A percentile compares a stretch with the other conserved stretches of the same genome.
phyloP scores from a whole-genome alignment of 1,284 basidiomycete species.

The Wolfiporia cocos region DNA sequence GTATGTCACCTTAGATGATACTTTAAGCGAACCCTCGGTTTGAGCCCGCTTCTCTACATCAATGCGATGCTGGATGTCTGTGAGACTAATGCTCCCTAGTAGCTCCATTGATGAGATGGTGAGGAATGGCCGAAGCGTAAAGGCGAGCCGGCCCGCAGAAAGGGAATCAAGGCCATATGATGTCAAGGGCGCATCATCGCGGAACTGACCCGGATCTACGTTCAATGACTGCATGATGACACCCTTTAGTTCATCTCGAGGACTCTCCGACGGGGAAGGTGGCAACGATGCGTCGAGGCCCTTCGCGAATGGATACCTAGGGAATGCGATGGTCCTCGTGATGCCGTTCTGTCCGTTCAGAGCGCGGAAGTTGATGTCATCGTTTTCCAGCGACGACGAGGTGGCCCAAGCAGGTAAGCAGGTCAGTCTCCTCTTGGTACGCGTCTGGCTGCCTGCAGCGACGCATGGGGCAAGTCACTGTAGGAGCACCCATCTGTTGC shows the following conservation, averaged over 20 bases:
- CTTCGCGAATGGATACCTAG: background rate
- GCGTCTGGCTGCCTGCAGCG: background rate
- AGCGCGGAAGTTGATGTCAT: background rate
- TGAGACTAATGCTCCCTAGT: background rate
- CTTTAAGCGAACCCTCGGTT: background rate
- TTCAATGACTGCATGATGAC: background rate
- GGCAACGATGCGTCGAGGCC: background rate
- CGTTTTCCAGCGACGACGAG: background rate
- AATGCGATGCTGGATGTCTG: background rate
- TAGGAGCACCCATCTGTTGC: background rate
- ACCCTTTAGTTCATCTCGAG: background rate
- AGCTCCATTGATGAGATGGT: background rate
- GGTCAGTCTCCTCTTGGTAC: background rate
- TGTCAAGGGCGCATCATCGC: background rate
- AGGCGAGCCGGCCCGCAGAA: background rate
- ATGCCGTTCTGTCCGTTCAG: background rate
- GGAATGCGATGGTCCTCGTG: background rate
- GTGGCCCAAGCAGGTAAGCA: background rate
- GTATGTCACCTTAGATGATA: background rate
- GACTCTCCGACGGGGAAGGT: background rate
- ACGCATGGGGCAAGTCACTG: background rate
- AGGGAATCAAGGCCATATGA: conserved; percentile 1
- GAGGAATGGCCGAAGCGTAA: background rate
- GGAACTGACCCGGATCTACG: background rate
- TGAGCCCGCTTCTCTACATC: background rate